Evolutionary conservation across 805 yeast genomes (phyloP).

Genomic region (Teunomyces panamensis): DNA sequence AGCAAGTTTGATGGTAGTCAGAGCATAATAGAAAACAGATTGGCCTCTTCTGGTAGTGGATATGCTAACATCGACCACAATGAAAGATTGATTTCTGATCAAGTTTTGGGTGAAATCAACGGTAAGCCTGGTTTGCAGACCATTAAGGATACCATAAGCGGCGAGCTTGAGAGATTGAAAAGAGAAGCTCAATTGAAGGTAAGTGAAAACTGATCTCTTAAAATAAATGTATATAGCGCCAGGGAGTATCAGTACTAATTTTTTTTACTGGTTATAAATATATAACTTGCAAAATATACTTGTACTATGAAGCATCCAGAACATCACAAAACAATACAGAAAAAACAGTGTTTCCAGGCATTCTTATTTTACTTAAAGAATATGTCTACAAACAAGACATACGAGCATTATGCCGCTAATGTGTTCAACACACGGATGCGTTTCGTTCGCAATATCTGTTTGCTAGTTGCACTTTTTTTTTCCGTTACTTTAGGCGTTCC

Average conservation of each 20-base stretch:
- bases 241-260: neutral
- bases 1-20: conserved; percentile 35
- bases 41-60: conserved; percentile 28
- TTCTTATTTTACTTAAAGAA: neutral
- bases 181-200: conserved; percentile 35
- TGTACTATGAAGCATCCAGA: too few relatives aligned
- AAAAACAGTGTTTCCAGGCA: neutral
- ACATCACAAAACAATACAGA: neutral
- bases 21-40: conserved; percentile 33
- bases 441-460: conserved; percentile 30
- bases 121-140: conserved; percentile 42
- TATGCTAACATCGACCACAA: conserved; percentile 26
- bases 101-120: conserved; percentile 36
- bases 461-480: conserved; percentile 22
- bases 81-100: conserved; percentile 35
- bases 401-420: conserved; percentile 24
- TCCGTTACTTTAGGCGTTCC: conserved; percentile 27
- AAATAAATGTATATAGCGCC: conserved; percentile 6
- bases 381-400: conserved; percentile 11
- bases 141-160: conserved; percentile 38
- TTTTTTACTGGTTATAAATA: neutral
- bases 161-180: conserved; percentile 33
- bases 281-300: neutral
- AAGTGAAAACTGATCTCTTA: conserved; percentile 14
- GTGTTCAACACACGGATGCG: conserved; percentile 34